Base-by-base conservation (phyloP, 2,329 filamentous ascomycete genomes). In the Aspergillus ochraceus region DNA sequence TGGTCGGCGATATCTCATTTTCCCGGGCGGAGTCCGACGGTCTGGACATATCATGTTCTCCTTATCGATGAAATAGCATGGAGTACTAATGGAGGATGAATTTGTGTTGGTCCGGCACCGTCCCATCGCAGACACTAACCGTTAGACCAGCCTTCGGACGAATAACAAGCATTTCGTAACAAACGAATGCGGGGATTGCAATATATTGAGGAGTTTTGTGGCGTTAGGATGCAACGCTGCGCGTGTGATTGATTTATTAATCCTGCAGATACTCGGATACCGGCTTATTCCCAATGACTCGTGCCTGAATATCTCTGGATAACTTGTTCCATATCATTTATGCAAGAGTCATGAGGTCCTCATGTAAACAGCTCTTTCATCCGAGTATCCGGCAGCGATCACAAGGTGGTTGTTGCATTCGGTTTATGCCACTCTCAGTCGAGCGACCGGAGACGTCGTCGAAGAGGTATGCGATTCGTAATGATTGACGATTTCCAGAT, bases 161-260 rank as follows among this genome's bases (percentile, higher is more conserved):
- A 60, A 60, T 57, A 9, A 54, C 39, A 57, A 49, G 49, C 54
- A 50, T 36, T 36, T 14, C 26, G 6, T n/a, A n/a, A n/a, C 20
- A 46, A 1, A 46, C 10, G 12, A 46, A 11, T 46, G 17, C 42
- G 42, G 17, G 19, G 42, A 1, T 17, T 46, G 10, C 8, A 29
- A 29, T 29, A 1, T 29, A 9, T 2, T 0, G 1, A 2, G 2
- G 1, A 29, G 26, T 9, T 2, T 29, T 46, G 42, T 46, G 42
- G 42, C 42, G 42, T 46, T 12, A 2, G 2, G 6, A 46, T 46
- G 42, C 20, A 20, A 46, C 42, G 6, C 42, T 46, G 42, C 2
- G 9, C 4, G 19, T 12, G 32, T 36, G 42, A 46, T 46, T 46
- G 6, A 46, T 20, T 20, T 46, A 46, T 46, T 46, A 46, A 49